Percentiles rank a stretch among this genome's conserved stretches.
phyloP scores from a whole-genome alignment of 768 basidiomycete species.

The Stropharia rugosoannulata region DNA sequence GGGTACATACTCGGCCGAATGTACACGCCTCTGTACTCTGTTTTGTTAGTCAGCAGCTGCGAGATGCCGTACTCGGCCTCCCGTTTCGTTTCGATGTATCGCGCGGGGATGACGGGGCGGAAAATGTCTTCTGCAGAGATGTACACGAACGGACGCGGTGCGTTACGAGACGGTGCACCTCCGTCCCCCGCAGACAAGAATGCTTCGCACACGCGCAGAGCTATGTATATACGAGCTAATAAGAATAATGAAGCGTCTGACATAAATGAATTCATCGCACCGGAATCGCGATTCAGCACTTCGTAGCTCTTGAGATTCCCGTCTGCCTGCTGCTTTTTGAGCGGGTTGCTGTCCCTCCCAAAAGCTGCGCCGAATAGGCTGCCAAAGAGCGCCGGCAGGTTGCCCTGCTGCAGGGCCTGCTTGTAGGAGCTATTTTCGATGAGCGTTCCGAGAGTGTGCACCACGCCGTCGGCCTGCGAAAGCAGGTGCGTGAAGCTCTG shows the following conservation, averaged over 20 bases:
- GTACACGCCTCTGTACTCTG: constrained; percentile 68
- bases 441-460: constrained; percentile 92
- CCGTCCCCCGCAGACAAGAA: constrained; percentile 45
- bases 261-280: constrained; percentile 42
- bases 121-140: constrained; percentile 95
- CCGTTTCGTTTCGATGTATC: constrained; percentile 94
- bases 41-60: constrained; percentile 41
- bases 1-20: constrained; percentile 75
- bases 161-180: constrained; percentile 24
- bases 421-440: constrained; percentile 86
- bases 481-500: constrained; percentile 71
- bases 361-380: constrained; percentile 36
- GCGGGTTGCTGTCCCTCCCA: constrained; percentile 53
- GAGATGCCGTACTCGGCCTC: constrained; percentile 79
- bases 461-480: constrained; percentile 68
- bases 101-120: constrained; percentile 78
- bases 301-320: constrained; percentile 61
- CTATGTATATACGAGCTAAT: constrained; percentile 32
- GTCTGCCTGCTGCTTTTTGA: constrained; percentile 34
- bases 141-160: constrained; percentile 80
- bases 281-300: constrained; percentile 83
- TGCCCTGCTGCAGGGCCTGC: constrained; percentile 56
- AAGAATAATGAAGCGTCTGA: constrained; percentile 7
- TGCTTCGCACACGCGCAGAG: constrained; percentile 74
- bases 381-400: constrained; percentile 49